Conservation (phyloP, 2,329 filamentous ascomycete species). For the Davidsoniella australis region DNA sequence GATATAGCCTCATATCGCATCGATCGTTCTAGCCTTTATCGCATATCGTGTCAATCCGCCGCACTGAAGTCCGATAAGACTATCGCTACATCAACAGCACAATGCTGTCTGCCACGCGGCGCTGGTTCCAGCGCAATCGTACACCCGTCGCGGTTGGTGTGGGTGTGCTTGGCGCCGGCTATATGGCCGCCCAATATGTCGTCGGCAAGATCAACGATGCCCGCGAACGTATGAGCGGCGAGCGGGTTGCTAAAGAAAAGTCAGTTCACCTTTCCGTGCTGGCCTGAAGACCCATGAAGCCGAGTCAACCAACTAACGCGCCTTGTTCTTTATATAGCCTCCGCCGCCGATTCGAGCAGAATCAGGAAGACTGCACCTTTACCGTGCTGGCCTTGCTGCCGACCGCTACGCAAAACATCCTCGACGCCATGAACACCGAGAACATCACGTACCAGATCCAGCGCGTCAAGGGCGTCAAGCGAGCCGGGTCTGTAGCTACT, state of each 20-base stretch:
- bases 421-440: slow-evolving; percentile 79
- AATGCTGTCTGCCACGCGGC: slow-evolving; percentile 58
- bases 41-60: neutral
- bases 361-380: slow-evolving; percentile 96
- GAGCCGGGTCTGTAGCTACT: slow-evolving; percentile 37
- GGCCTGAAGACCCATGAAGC: neutral
- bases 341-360: slow-evolving; percentile 91
- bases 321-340: slow-evolving; percentile 38
- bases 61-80: neutral
- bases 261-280: slow-evolving; percentile 27
- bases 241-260: slow-evolving; percentile 95
- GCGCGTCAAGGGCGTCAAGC: slow-evolving; percentile 61
- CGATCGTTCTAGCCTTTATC: neutral
- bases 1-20: too few species aligned
- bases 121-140: slow-evolving; percentile 85
- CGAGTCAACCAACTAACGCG: neutral
- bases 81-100: slow-evolving; percentile 8
- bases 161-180: slow-evolving; percentile 75
- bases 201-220: slow-evolving; percentile 81
- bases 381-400: slow-evolving; percentile 92
- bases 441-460: slow-evolving; percentile 86
- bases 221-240: slow-evolving; percentile 88
- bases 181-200: slow-evolving; percentile 85
- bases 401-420: slow-evolving; percentile 75
- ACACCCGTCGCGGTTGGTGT: slow-evolving; percentile 77